These are phyloP conservation scores for Podosphaera aphanis DNA, from an alignment of 2,329 filamentous ascomycete species.

Conservation along the genomic window DNA sequence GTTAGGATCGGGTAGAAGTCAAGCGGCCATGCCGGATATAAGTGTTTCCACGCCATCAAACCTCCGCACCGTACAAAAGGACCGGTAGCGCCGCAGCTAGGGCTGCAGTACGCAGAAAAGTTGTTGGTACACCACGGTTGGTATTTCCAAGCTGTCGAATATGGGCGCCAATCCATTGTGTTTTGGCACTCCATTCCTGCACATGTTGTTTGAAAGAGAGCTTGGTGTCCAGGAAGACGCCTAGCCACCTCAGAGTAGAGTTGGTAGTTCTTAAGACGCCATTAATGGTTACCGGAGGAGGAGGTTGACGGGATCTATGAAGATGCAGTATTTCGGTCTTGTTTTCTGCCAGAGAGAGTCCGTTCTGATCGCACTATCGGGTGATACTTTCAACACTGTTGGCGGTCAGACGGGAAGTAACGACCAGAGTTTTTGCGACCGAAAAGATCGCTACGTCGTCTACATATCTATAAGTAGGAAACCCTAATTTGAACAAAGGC, in stretches of 20 bases:
- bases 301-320: background rate
- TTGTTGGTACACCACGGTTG: background rate
- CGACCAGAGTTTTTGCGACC: too few relatives aligned
- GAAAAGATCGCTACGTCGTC: too few relatives aligned
- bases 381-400: background rate
- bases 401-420: too few relatives aligned
- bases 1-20: background rate
- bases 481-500: too few relatives aligned
- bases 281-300: background rate
- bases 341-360: background rate
- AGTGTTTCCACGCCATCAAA: constrained; percentile 1
- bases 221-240: too few relatives aligned
- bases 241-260: too few relatives aligned
- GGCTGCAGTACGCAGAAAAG: background rate
- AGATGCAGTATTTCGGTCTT: background rate
- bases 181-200: background rate
- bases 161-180: background rate
- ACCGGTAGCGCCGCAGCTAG: too few relatives aligned
- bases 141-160: constrained; percentile 1
- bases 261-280: background rate
- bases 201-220: too few relatives aligned
- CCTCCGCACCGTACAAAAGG: background rate
- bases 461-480: too few relatives aligned
- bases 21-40: background rate
- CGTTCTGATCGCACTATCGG: background rate